Evolutionary conservation across 2,329 filamentous ascomycete species (phyloP), one percentile per base, ranked within the genome.

Genomic region (Fusarium sp.): DNA sequence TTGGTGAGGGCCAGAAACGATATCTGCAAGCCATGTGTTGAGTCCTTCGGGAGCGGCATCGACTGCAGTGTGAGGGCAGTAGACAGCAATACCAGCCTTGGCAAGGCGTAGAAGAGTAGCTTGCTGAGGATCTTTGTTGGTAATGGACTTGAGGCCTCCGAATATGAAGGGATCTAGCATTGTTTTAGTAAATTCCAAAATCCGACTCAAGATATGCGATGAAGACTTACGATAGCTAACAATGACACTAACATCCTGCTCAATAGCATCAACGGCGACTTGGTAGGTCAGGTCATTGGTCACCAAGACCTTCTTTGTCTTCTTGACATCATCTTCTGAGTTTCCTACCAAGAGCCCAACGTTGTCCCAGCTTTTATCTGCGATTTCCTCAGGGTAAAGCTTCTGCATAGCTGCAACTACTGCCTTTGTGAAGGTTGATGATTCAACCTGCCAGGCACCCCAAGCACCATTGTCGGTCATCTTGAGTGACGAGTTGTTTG

Each of bases 291-390:
- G 88, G 82, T 99, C 96, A 77, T 98, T 94, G 11, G 96, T 95
- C 53, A 91, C 83, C 59, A 91, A 82, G 23, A 90, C 88, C 2
- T 79, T 81, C 52, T 79, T 79, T 38, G 70, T 73, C 56, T 78
- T 77, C 50, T 67, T 70, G 18, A 73, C 66, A 64, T 82, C 79
- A 21, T 78, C 57, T 32, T 81, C 77, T n/a, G 84, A 80, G 75
- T 86, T 85, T 69, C 83, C 83, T 60, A 87, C 78, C 56, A 97
- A 88, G 59, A 98, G 88, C 56, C 96, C 96, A n/a, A 97, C 97
- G 80, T 99, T 99, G 81, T 99, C 96, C 88, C 95, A 99, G 74
- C 93, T 91, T 76, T 92, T 92, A 80, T 98, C 96, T 15, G 96
- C 96, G 46, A 98, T 87, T 68, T 91, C 90, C 80, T 97, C 94